Percentiles rank a stretch among this genome's conserved stretches.
Conservation (phyloP, 2,329 filamentous ascomycete genomes). For the Fusarium mundagurra region DNA sequence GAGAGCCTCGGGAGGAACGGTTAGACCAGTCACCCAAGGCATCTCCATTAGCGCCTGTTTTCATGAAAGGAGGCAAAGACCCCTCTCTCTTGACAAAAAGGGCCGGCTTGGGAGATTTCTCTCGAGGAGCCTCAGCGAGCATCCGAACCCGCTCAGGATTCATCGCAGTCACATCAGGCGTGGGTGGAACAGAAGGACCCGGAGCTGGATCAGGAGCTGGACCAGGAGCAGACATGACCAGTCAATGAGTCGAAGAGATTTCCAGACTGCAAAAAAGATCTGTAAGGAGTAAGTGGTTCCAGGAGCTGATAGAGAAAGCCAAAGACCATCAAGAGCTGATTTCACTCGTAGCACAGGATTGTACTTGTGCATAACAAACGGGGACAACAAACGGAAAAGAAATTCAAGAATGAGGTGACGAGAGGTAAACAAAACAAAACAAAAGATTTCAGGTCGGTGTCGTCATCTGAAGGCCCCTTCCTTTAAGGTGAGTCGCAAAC, state of each 20-base stretch:
- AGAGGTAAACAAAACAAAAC: background rate
- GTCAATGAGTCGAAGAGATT: background rate
- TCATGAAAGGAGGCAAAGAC: background rate
- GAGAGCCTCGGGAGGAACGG: constrained; percentile 3
- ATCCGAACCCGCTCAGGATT: constrained; percentile 44
- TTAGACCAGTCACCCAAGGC: constrained; percentile 29
- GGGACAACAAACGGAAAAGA: background rate
- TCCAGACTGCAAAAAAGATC: too few species aligned
- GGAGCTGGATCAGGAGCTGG: background rate
- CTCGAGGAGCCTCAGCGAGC: constrained; percentile 31
- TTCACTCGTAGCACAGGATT: background rate
- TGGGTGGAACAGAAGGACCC: background rate
- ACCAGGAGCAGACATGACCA: background rate
- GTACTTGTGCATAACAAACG: background rate
- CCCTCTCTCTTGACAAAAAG: constrained; percentile 14
- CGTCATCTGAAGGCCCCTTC: background rate
- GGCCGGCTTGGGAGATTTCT: background rate
- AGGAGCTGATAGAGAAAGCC: background rate
- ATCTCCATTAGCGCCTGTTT: constrained; percentile 29
- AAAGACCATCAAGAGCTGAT: background rate
- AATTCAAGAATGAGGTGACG: background rate
- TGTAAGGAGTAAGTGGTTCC: background rate
- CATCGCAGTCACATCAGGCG: constrained; percentile 26
- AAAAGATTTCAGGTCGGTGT: background rate
- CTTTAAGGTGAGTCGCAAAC: background rate